phyloP scores from a whole-genome alignment of 768 basidiomycete genomes.

The Omphalotus guepiniiformis region DNA sequence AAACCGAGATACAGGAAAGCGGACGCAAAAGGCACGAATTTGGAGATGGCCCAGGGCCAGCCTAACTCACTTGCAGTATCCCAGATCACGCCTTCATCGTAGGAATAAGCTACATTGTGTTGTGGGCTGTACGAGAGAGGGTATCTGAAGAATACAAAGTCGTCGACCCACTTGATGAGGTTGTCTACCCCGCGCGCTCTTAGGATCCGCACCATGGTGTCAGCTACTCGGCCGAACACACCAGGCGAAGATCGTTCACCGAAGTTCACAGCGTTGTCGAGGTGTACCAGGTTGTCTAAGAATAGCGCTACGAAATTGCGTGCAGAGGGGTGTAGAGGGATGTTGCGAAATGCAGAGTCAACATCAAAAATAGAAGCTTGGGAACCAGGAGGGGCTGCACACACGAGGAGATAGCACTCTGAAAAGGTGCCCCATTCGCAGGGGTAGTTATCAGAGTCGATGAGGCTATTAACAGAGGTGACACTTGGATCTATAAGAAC shows the following conservation, averaged over 20 bases:
- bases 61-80: conserved; percentile 14
- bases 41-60: conserved; percentile 21
- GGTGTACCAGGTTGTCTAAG: conserved; percentile 19
- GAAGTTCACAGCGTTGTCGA: conserved; percentile 27
- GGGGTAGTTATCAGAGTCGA: conserved; percentile 20
- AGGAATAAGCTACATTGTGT: conserved; percentile 6
- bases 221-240: conserved; percentile 27
- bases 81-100: conserved; percentile 15
- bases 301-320: conserved; percentile 20
- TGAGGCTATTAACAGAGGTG: conserved; percentile 23
- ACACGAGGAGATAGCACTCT: conserved; percentile 19
- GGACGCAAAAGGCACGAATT: conserved; percentile 12
- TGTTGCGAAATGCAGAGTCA: conserved; percentile 29
- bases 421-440: conserved; percentile 30
- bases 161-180: conserved; percentile 25
- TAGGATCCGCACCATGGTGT: conserved; percentile 26
- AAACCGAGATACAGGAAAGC: conserved; percentile 34
- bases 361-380: conserved; percentile 35
- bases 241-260: conserved; percentile 25
- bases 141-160: conserved; percentile 24
- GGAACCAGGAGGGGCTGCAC: conserved; percentile 26
- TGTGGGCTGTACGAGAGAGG: background rate
- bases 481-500: conserved; percentile 9
- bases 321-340: conserved; percentile 26
- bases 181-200: conserved; percentile 10